Evolutionary conservation across 192 early-diverging fungal genomes (phyloP).

Genomic region (Coemansia sp.): DNA sequence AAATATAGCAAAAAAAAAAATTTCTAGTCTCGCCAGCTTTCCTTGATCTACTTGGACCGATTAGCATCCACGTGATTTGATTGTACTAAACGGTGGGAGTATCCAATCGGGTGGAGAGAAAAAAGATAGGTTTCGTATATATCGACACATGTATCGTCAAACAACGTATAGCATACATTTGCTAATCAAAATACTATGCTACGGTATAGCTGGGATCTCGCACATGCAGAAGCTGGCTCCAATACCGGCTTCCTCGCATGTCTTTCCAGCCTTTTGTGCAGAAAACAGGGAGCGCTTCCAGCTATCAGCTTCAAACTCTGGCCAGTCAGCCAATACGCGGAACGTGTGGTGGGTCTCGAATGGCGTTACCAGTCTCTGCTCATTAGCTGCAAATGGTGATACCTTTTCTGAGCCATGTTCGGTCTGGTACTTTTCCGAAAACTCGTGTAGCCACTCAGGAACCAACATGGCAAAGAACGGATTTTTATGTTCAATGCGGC

Average conservation of each 20-base stretch:
- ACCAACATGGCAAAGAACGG: slow-evolving; percentile 44
- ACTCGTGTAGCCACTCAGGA: slow-evolving; percentile 41
- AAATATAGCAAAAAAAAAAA: slow-evolving; percentile 6
- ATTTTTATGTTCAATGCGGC: slow-evolving; percentile 51
- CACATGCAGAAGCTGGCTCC: slow-evolving; percentile 25
- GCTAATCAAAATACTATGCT: neutral
- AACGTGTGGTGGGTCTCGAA: slow-evolving; percentile 47
- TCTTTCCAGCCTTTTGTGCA: slow-evolving; percentile 11
- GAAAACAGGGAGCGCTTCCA: slow-evolving; percentile 40
- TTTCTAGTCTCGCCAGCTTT: neutral
- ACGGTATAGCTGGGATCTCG: neutral
- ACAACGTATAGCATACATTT: neutral
- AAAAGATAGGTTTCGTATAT: too few species aligned
- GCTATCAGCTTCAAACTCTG: slow-evolving; percentile 17
- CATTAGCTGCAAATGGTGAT: slow-evolving; percentile 39
- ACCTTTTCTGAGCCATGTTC: slow-evolving; percentile 11
- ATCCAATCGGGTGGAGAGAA: neutral
- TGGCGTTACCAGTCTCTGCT: slow-evolving; percentile 46
- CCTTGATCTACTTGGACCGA: slow-evolving; percentile 3
- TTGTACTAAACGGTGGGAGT: neutral
- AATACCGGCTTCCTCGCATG: too few species aligned
- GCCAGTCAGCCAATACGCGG: slow-evolving; percentile 44
- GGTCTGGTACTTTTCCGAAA: slow-evolving; percentile 27
- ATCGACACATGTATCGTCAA: too few species aligned
- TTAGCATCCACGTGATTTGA: neutral